Percentiles rank a stretch among this genome's conserved stretches.
Conservation (phyloP, 2,329 filamentous ascomycete species). For the Pseudogymnoascus sp. region DNA sequence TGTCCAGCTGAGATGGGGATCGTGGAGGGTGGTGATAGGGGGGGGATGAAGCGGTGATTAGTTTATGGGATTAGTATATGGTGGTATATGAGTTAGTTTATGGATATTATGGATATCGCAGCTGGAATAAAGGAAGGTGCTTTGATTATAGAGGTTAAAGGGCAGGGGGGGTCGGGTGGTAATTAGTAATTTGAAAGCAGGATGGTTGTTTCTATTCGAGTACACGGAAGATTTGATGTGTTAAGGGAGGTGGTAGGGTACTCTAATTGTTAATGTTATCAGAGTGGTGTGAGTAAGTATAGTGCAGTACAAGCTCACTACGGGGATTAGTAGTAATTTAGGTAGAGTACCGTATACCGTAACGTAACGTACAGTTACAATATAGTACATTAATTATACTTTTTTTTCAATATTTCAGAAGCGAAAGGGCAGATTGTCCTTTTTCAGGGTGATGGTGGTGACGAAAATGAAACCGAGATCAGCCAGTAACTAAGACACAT, state of each 20-base stretch:
- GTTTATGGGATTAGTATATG: background rate
- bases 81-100: background rate
- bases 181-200: background rate
- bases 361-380: background rate
- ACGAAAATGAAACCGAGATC: constrained; percentile 2
- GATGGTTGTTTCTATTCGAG: background rate
- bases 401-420: background rate
- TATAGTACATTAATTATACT: background rate
- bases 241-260: too few relatives aligned
- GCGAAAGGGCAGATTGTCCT: background rate
- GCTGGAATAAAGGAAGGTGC: background rate
- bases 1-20: background rate
- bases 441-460: background rate
- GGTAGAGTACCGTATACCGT: too few relatives aligned
- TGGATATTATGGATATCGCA: background rate
- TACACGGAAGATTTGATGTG: background rate
- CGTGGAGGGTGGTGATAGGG: background rate
- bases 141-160: background rate
- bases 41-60: background rate
- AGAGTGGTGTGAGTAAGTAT: background rate
- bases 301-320: background rate
- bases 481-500: background rate
- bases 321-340: too few relatives aligned
- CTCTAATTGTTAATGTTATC: background rate
- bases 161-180: background rate